Evolutionary conservation across 305 asterid species (phyloP).

Genomic region (Fraxinus albicans): DNA sequence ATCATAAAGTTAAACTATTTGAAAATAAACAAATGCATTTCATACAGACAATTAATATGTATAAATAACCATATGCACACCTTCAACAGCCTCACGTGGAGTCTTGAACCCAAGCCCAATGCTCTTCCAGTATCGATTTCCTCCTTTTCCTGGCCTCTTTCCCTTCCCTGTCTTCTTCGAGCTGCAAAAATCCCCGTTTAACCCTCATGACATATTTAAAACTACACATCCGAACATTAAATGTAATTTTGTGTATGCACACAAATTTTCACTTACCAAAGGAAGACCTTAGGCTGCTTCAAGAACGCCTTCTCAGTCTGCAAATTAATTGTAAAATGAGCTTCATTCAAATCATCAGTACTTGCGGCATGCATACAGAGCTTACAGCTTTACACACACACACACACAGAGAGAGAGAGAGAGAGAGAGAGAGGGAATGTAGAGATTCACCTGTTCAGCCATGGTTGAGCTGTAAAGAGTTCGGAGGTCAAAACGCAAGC

Average conservation of each 20-base stretch:
- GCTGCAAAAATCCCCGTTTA: slow-evolving; percentile 30
- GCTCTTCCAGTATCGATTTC: slow-evolving; percentile 63
- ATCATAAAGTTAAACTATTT: background rate
- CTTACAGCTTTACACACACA: background rate
- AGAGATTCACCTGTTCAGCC: slow-evolving; percentile 57
- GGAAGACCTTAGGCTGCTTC: slow-evolving; percentile 85
- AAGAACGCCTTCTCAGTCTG: slow-evolving; percentile 85
- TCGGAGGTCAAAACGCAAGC: background rate
- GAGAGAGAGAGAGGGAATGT: background rate
- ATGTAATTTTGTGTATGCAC: background rate
- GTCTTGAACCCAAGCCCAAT: slow-evolving; percentile 43
- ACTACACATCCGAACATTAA: background rate
- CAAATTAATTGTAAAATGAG: slow-evolving; percentile 17
- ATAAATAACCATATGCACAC: slow-evolving; percentile 14
- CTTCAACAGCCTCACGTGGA: slow-evolving; percentile 56
- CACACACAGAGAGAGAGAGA: background rate
- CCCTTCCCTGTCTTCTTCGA: slow-evolving; percentile 74
- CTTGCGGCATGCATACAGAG: background rate
- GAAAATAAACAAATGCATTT: background rate
- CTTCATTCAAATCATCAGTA: background rate
- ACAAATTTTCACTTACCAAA: slow-evolving; percentile 36
- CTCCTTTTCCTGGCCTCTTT: slow-evolving; percentile 71
- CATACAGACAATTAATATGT: background rate
- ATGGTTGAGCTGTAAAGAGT: slow-evolving; percentile 28
- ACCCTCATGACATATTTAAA: background rate